Base-by-base conservation (phyloP, 129 eudicot species). In the Saposhnikovia divaricata region DNA sequence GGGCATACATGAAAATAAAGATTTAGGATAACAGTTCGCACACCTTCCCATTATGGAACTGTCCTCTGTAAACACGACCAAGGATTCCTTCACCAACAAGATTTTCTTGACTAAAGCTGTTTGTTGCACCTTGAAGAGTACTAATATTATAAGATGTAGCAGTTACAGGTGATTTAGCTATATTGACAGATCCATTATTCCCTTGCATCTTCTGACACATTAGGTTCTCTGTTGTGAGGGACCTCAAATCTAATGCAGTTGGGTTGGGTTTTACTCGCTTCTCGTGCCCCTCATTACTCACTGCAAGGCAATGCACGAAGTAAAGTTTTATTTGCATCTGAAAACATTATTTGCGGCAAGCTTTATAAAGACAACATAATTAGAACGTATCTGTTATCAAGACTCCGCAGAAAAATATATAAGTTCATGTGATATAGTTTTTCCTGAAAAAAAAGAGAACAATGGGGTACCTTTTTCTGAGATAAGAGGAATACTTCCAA, bases 1-100 rank as follows among this genome's bases (percentile, higher is more conserved):
- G 43, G 51, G 13, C 19, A 28, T 31, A 28, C 1, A 13, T 25
- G 28, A 47, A 27, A 12, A 47, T 75, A 47, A 47, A n/a, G 59
- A 75, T 47, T 25, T 3, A 48, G 18, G 28, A 31, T 48, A 31
- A 10, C 38, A 4, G 37, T 47, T 48, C 44, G 53, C 63, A 42
- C 77, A 95, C 98, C 97, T 95, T 95, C 87, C 97, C 99, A 77
- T 87, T 89, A 72, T 93, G 87, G 68, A 95, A 95, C 65, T 95
- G 96, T 37, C 96, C 99, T 85, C 86, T 92, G 81, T 95, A 95
- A 84, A 95, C 97, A 61, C 99, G 99, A 59, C 99, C 99, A 74
- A 95, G 90, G 37, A 97, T 92, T 63, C 99, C 99, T 89, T 95
- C 99, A 77, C 99, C 99, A 19, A 95, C 79, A 50, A 95, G 85